phyloP scores from a whole-genome alignment of 768 basidiomycete genomes.

The Macrolepiota fuliginosa region DNA sequence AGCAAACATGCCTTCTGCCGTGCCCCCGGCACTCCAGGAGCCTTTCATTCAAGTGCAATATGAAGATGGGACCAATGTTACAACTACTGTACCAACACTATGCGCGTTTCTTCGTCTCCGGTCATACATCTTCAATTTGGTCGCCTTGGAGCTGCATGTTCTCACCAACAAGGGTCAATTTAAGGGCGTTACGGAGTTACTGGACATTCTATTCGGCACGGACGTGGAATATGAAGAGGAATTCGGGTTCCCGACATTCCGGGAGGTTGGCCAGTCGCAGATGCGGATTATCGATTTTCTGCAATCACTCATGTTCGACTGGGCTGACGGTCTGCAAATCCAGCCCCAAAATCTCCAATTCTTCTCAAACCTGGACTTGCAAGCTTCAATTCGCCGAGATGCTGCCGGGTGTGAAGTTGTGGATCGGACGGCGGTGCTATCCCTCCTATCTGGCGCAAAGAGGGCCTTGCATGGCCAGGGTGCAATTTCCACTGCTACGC shows the following conservation, averaged over 20 bases:
- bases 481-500: constrained; percentile 55
- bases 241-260: constrained; percentile 55
- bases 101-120: constrained; percentile 79
- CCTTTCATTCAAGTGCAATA: constrained; percentile 64
- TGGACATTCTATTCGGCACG: constrained; percentile 80
- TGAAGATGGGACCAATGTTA: constrained; percentile 64
- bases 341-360: constrained; percentile 60
- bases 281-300: constrained; percentile 86
- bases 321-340: constrained; percentile 73
- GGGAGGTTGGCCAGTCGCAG: constrained; percentile 77
- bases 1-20: constrained; percentile 66
- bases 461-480: constrained; percentile 68
- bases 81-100: constrained; percentile 65
- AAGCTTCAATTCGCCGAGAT: constrained; percentile 67
- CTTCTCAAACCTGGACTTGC: constrained; percentile 63
- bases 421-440: constrained; percentile 69
- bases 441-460: constrained; percentile 60
- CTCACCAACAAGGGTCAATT: constrained; percentile 75
- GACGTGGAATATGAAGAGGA: constrained; percentile 51
- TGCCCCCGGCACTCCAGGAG: constrained; percentile 47
- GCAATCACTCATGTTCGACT: constrained; percentile 84
- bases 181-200: constrained; percentile 69
- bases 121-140: constrained; percentile 81
- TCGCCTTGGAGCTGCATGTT: constrained; percentile 86
- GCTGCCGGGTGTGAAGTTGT: constrained; percentile 79